A percentile compares a stretch with the other conserved stretches of the same genome.
Evolutionary conservation across 768 basidiomycete genomes (phyloP).

Genomic region (Boletus pseudo-olivaceus): DNA sequence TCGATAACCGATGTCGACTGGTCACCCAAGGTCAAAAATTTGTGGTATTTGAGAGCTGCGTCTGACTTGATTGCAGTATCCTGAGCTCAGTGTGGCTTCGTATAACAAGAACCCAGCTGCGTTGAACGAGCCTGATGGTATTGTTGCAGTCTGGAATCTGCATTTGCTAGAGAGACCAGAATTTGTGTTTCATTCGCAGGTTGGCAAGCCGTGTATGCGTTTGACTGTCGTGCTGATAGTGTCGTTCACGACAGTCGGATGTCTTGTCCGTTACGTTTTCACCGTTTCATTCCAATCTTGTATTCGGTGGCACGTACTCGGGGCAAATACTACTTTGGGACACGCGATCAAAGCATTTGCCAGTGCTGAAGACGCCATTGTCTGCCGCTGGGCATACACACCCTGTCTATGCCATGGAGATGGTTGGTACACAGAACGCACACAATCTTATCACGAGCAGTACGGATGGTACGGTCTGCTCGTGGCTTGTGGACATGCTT

Average conservation of each 20-base stretch:
- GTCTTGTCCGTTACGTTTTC: slow-evolving; percentile 96
- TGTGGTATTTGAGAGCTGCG: not conserved
- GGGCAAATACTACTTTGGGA: slow-evolving; percentile 99
- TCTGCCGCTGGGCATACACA: slow-evolving; percentile 97
- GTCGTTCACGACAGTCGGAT: slow-evolving; percentile 68
- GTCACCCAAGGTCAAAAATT: slow-evolving; percentile 80
- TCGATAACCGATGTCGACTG: slow-evolving; percentile 97
- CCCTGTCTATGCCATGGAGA: slow-evolving; percentile 96
- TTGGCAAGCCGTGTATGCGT: slow-evolving; percentile 35
- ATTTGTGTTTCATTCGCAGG: slow-evolving; percentile 98
- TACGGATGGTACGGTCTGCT: slow-evolving; percentile 95
- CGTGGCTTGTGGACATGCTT: slow-evolving; percentile 98
- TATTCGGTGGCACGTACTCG: slow-evolving; percentile 99
- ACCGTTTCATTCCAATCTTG: slow-evolving; percentile 94
- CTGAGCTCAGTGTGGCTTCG: slow-evolving; percentile 90
- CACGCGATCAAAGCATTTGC: slow-evolving; percentile 92
- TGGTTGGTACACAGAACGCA: slow-evolving; percentile 98
- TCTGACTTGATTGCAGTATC: slow-evolving; percentile 56
- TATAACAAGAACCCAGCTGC: slow-evolving; percentile 97
- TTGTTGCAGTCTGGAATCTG: slow-evolving; percentile 96
- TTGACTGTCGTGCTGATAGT: slow-evolving; percentile 2
- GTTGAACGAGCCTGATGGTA: slow-evolving; percentile 92
- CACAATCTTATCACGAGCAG: slow-evolving; percentile 96
- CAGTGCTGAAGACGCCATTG: slow-evolving; percentile 93
- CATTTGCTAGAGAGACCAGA: slow-evolving; percentile 94